Percentiles rank a stretch among this genome's conserved stretches.
Evolutionary conservation across 805 yeast species (phyloP).

Genomic region (Saturnispora quitensis): DNA sequence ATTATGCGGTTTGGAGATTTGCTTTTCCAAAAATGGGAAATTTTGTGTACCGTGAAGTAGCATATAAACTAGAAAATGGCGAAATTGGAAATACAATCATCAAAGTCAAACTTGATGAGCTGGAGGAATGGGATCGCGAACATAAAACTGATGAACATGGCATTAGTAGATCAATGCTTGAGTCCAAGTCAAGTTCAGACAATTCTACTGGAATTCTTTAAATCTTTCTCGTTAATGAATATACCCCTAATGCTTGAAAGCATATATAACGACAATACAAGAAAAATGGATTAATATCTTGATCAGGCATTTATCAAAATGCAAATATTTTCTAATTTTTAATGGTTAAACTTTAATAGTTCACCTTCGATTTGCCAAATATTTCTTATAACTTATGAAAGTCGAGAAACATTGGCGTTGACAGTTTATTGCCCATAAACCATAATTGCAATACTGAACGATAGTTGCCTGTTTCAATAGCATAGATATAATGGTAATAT

Average conservation of each 20-base stretch:
- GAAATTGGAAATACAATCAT: conserved; percentile 33
- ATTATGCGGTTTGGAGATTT: conserved; percentile 31
- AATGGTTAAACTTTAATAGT: not conserved
- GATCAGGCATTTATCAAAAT: no score
- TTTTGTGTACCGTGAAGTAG: conserved; percentile 27
- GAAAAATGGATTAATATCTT: no score
- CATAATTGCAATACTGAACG: no score
- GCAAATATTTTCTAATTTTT: not conserved
- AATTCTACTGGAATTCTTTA: not conserved
- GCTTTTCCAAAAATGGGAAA: conserved; percentile 28
- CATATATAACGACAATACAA: not conserved
- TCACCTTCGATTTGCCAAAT: no score
- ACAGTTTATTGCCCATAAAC: no score
- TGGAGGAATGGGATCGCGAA: conserved; percentile 28
- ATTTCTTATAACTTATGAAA: no score
- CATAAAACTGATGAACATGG: conserved; percentile 12
- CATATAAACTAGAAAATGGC: conserved; percentile 29
- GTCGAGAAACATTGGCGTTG: no score
- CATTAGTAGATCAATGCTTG: not conserved
- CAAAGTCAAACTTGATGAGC: conserved; percentile 26
- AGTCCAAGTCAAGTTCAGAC: not conserved
- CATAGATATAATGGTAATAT: no score
- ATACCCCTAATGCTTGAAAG: not conserved
- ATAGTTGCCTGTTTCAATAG: no score
- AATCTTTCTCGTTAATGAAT: not conserved